Evolutionary conservation across 2,329 filamentous ascomycete genomes (phyloP).

Genomic region (Xylaria sp.): DNA sequence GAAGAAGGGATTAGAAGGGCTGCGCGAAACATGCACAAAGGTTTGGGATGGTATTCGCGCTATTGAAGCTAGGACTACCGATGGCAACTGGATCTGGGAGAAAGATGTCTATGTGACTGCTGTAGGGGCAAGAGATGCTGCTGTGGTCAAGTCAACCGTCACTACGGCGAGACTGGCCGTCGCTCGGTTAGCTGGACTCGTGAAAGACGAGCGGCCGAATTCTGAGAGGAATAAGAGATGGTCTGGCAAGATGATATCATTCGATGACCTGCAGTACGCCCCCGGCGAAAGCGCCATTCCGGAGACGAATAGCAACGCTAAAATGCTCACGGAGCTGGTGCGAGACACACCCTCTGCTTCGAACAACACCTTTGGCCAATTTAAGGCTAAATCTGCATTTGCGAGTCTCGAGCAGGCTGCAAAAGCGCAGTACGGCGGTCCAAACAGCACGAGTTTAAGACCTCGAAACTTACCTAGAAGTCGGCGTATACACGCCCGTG

Average conservation of each 20-base stretch:
- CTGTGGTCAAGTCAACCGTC: conserved; percentile 32
- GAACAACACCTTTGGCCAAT: not conserved
- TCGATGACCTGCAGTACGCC: conserved; percentile 42
- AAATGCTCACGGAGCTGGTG: not conserved
- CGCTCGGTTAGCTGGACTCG: conserved; percentile 39
- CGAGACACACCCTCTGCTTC: not conserved
- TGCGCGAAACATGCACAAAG: conserved; percentile 37
- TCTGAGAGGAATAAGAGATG: conserved; percentile 44
- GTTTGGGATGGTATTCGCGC: conserved; percentile 37
- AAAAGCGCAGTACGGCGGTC: not conserved
- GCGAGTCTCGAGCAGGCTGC: conserved; percentile 25
- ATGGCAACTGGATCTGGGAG: conserved; percentile 38
- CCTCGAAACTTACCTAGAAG: not conserved
- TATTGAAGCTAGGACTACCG: conserved; percentile 29
- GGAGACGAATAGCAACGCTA: not conserved
- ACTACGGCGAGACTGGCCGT: conserved; percentile 39
- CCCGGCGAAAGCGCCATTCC: conserved; percentile 4
- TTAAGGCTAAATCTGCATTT: conserved; percentile 7
- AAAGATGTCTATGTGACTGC: conserved; percentile 42
- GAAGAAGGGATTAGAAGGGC: conserved; percentile 36
- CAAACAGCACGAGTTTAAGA: not conserved
- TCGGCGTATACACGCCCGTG: conserved; percentile 3
- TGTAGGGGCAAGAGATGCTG: conserved; percentile 35
- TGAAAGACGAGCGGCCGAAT: conserved; percentile 34
- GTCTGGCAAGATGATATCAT: conserved; percentile 44